Evolutionary conservation across 1,284 basidiomycete species (phyloP), one percentile per base, ranked within the genome.

Genomic region (Ganoderma sp.): DNA sequence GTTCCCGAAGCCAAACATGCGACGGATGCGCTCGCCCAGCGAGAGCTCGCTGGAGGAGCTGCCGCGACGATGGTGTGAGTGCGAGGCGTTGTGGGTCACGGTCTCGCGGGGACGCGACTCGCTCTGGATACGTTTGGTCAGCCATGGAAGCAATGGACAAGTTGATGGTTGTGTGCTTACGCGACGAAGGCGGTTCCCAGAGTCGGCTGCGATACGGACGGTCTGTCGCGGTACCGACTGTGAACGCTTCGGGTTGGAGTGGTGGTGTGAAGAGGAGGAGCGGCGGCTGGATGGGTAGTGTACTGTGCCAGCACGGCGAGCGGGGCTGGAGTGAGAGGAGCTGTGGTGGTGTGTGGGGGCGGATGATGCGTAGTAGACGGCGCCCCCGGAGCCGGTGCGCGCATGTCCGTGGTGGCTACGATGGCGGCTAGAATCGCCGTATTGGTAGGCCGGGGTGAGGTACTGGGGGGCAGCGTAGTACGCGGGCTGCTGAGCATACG

Each of bases 1-100:
- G 42, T 80, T 80, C 9, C 83, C 83, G 42, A 88, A 78, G 48
- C 87, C 86, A 72, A 89, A 87, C 78, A 88, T 85, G 64, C 81
- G 84, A 64, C 84, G 84, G 62, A 89, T 71, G 65, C 87, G 86
- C 63, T 86, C 83, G 63, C 83, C 83, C 43, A 86, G 78, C 4
- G 76, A 75, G 64, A 76, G 75, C 58, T 60, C 63, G 67, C 67
- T 67, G 42, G 73, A 67, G 34, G 59, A 65, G 42, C 70, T 71
- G 69, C 73, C 61, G 58, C 73, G 74, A 63, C 73, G 70, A 28
- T 70, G 67, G 43, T 69, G 75, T 39, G 70, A 67, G 41, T 54
- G 62, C 48, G 62, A 58, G 10, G 64, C 58, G 57, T 67, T 63
- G 65, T 70, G 70, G 50, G 64, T 67, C 15, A 68, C 56, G 54